Percentiles rank a stretch among this genome's conserved stretches.
Evolutionary conservation across 2,329 filamentous ascomycete species (phyloP).

Genomic region (Ceratocystis diversiconidia): DNA sequence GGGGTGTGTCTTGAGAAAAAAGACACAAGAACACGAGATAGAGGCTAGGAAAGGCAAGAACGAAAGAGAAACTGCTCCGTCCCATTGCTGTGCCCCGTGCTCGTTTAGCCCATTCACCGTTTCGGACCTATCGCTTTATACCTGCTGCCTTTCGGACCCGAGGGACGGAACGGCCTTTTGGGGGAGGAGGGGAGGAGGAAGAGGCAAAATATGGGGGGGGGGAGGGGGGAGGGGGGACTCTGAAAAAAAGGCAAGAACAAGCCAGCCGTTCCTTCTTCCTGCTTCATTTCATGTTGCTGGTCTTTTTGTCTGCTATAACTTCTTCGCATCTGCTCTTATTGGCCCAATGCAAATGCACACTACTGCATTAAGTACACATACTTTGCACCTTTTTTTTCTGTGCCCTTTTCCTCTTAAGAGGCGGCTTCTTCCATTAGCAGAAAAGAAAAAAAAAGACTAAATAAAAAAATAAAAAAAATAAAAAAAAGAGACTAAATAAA

Average conservation of each 20-base stretch:
- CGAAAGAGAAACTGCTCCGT: not conserved
- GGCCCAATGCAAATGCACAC: too few species aligned
- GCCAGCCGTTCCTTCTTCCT: not conserved
- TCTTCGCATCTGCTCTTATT: not conserved
- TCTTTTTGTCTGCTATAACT: not conserved
- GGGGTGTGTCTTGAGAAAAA: not conserved
- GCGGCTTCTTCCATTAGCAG: not conserved
- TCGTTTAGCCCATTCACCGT: not conserved
- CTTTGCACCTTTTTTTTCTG: not conserved
- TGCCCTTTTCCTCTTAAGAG: not conserved
- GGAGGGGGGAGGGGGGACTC: too few species aligned
- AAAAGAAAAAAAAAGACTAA: too few species aligned
- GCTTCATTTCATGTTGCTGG: not conserved
- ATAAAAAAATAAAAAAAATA: too few species aligned
- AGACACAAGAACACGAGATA: too few species aligned
- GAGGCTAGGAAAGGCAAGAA: not conserved
- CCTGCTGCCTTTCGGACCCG: not conserved
- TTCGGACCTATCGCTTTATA: not conserved
- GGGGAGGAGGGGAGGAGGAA: not conserved
- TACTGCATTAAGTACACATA: too few species aligned
- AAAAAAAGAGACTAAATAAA: not conserved
- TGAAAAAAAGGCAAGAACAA: not conserved
- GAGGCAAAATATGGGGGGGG: not conserved
- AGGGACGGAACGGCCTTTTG: not conserved
- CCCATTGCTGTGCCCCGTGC: not conserved